Evolutionary conservation across 2,329 filamentous ascomycete species (phyloP), one percentile per base, ranked within the genome.

Genomic region (Zalaria sp.): DNA sequence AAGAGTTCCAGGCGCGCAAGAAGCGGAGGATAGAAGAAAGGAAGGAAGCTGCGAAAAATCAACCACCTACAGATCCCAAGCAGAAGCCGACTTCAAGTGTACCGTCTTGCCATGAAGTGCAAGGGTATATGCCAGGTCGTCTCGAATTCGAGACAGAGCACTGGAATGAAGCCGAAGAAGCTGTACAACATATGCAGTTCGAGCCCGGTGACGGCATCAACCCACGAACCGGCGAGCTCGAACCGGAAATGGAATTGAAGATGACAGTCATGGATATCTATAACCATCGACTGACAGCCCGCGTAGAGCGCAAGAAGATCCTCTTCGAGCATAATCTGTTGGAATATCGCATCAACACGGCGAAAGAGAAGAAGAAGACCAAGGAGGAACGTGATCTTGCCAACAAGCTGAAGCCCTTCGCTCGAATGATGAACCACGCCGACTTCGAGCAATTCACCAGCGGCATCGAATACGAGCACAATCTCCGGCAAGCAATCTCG

Each of bases 251-350:
- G 73, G 88, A 95, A 49, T 73, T 98, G 37, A 98, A 98, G 69
- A 78, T 96, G 65, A 94, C 87, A 0, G 87, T 98, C 18, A 95
- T 98, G 79, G 87, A 94, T 50, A 93, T 98, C 39, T 98, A 98
- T 69, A 98, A 98, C 57, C 81, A 83, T 44, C 79, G 88, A 4
- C 67, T 98, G 11, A 94, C 88, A 2, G 83, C 88, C 43, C 79
- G 91, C 50, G 89, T 89, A 5, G 89, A 96, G 54, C 75, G 91
- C 37, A 98, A 98, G 64, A 93, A 91, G 65, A 83, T 96, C 39
- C 83, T 98, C 4, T 96, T 98, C 53, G 88, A 96, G 57, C 91
- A 98, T 61, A 83, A 83, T 46, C 69, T 98, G 27, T 70, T 98
- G 3, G 89, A 98, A 43, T 98, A 98, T 56, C 74, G 87, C 47